Evolutionary conservation across 139 green algal species (phyloP), one percentile per base, ranked within the genome.

Genomic region (Desmodesmus armatus): DNA sequence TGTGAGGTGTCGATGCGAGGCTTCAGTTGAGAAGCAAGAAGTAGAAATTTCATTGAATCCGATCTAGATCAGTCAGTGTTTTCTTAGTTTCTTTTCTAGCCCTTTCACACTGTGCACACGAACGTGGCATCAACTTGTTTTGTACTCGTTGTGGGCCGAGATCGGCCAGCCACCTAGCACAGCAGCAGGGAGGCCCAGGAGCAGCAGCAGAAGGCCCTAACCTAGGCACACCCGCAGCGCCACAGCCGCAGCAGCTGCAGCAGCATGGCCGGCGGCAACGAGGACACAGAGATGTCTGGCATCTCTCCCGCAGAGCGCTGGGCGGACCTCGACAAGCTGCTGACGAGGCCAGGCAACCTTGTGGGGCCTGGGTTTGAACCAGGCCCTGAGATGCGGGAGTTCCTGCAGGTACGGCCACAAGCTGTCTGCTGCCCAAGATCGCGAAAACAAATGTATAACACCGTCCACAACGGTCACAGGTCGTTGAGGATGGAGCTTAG

Each of bases 351-450:
- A 3, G 95, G 96, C 71, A 93, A 95, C 73, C 74, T 98, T 0
- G 92, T 93, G 0, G 96, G 96, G 0, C 95, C 95, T n/a, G 95
- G 91, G 3, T 99, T 99, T 87, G 94, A 98, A 73, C 90, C 96
- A 2, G 77, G 86, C 1, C 83, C 91, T 3, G 92, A 96, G 80
- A 72, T 97, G 0, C 83, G 89, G 17, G 88, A 94, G 31, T 96
- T 97, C 71, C 58, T 98, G 47, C n/a, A n/a, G n/a, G n/a, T 87
- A 91, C n/a, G 53, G n/a, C n/a, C n/a, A n/a, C n/a, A n/a, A n/a
- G n/a, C n/a, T n/a, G n/a, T n/a, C n/a, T n/a, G n/a, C n/a, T n/a
- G n/a, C n/a, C n/a, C n/a, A n/a, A n/a, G n/a, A n/a, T n/a, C n/a
- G n/a, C n/a, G n/a, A n/a, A n/a, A n/a, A n/a, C n/a, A n/a, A n/a